Evolutionary conservation across 164 flowering plant species (phyloP), one percentile per base, ranked within the genome.

Genomic region (Pachysandra terminalis): DNA sequence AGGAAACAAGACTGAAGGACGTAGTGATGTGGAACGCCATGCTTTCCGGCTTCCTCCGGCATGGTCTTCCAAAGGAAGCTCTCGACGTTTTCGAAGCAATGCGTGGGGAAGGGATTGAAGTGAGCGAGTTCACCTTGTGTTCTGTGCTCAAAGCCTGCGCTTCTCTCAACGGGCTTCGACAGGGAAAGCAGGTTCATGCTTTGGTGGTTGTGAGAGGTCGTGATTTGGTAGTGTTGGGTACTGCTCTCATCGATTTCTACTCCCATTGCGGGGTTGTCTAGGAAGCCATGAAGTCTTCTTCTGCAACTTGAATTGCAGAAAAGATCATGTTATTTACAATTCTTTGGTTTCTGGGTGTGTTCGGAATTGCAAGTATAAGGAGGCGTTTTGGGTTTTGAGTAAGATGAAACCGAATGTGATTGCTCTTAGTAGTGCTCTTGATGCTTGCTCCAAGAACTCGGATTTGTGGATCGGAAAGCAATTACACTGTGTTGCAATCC

Each of bases 21-120:
- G 81, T 74, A 17, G 84, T 87, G 49, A 41, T 78, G 26, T 85
- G 91, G 89, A 87, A 83, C 35, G 69, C 86, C 48, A 48, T 87
- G 83, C 59, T 87, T 35, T 80, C 86, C 14, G 55, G 79, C 59
- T 85, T 68, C 63, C 69, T 80, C 2, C 68, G 79, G 13, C 68
- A 78, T 16, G 86, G 82, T 19, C 66, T 64, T 49, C 69, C 76
- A 0, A 14, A 49, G 48, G 69, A 74, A 23, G 85, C 84, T 0
- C 54, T 85, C 5, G 13, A 52, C 9, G 71, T 64, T 52, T 83
- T 87, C 48, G 68, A 37, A 60, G 70, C 23, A n/a, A 85, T 83
- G 86, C 73, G 41, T 63, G 64, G 67, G 59, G 80, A 76, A 24
- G 56, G 74, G 17, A 71, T 80, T 12, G 71, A 65, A 58, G 22